Evolutionary conservation across 306 rosid species (phyloP).

Genomic region (Arachis stenosperma): DNA sequence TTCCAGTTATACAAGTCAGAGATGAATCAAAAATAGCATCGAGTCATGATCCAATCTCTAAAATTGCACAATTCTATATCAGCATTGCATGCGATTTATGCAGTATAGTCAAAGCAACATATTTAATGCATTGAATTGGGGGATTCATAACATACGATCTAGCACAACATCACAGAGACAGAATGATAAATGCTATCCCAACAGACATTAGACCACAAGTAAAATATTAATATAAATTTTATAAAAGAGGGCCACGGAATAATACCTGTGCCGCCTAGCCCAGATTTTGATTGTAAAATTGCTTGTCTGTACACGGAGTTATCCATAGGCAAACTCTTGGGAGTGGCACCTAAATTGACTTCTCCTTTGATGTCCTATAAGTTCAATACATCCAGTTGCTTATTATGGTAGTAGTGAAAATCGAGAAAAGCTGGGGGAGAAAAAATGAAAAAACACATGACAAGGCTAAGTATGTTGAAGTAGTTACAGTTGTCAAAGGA

Average conservation of each 20-base stretch:
- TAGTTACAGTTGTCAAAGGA: constrained; percentile 64
- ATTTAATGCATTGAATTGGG: too few species aligned
- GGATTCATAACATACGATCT: too few species aligned
- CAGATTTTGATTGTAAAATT: constrained; percentile 79
- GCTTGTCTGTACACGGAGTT: constrained; percentile 74
- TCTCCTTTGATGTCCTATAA: constrained; percentile 77
- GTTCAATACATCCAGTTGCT: constrained; percentile 45
- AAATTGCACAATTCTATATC: too few species aligned
- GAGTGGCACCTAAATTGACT: constrained; percentile 60
- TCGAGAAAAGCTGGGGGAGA: constrained; percentile 23
- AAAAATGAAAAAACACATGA: constrained; percentile 10
- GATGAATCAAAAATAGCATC: too few species aligned
- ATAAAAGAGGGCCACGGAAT: background rate
- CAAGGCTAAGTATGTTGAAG: constrained; percentile 35
- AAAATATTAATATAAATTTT: constrained; percentile 6
- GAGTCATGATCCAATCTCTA: too few species aligned
- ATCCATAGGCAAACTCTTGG: constrained; percentile 79
- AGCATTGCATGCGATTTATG: too few species aligned
- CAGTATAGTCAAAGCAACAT: too few species aligned
- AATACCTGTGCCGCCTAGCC: constrained; percentile 71
- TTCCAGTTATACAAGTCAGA: too few species aligned
- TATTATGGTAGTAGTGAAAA: constrained; percentile 30
- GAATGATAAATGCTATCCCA: too few species aligned
- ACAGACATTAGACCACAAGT: background rate
- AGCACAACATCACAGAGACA: too few species aligned